These are phyloP conservation scores for Aspergillus sp. DNA, from an alignment of 2,329 filamentous ascomycete genomes.

Conservation along the genomic window DNA sequence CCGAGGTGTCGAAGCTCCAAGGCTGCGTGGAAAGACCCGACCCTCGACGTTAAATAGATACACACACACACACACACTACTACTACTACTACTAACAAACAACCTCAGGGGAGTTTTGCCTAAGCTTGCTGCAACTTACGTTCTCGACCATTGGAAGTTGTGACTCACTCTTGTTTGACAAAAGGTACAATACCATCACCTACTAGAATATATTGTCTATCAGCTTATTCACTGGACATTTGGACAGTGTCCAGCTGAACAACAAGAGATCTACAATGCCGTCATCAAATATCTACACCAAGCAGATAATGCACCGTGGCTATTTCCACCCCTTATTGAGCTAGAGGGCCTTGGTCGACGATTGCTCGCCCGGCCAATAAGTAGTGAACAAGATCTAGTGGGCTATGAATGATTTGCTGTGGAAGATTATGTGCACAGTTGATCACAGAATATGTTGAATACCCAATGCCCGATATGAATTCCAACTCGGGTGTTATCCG, in stretches of 20 bases:
- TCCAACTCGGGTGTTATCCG: background rate
- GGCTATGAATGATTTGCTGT: background rate
- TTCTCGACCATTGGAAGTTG: background rate
- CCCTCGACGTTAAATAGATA: no score
- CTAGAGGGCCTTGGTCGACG: background rate
- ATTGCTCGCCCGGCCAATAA: background rate
- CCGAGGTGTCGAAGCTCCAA: no score
- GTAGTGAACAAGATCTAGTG: background rate
- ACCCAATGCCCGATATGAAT: background rate
- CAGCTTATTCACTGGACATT: background rate
- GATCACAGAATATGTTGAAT: background rate
- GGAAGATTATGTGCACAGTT: constrained; percentile 1
- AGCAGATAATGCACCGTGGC: background rate
- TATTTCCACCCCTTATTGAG: background rate
- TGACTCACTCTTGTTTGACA: background rate
- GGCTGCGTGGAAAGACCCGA: no score
- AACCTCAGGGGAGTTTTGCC: background rate
- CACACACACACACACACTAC: no score
- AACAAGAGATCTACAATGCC: background rate
- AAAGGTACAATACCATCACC: background rate
- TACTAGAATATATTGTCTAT: background rate
- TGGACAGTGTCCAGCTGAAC: background rate
- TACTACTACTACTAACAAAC: no score
- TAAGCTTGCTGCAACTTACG: background rate
- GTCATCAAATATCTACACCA: background rate